These are phyloP conservation scores for Cryptococcus neoformans DNA, from an alignment of 1,284 basidiomycete genomes.

Conservation along the genomic window DNA sequence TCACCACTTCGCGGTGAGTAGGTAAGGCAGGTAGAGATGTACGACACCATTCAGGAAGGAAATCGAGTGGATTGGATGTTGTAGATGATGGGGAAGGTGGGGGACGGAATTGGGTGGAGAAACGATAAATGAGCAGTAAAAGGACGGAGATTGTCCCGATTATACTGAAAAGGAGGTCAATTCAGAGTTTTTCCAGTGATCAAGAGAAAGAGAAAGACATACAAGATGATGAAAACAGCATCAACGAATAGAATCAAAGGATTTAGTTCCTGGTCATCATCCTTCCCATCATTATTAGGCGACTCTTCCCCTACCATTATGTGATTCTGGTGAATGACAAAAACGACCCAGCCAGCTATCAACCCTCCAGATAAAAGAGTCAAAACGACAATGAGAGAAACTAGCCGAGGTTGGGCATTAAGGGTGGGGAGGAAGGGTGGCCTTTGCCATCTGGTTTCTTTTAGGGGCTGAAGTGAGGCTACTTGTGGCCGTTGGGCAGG, in stretches of 20 bases:
- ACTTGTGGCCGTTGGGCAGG: too few relatives aligned
- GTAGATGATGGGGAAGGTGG: not conserved
- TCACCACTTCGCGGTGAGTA: constrained; percentile 12
- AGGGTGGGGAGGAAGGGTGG: not conserved
- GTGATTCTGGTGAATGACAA: constrained; percentile 2
- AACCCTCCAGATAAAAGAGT: constrained; percentile 2
- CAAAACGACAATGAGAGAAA: not conserved
- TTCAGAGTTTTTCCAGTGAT: not conserved
- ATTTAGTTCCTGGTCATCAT: not conserved
- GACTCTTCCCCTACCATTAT: not conserved
- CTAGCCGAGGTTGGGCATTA: not conserved
- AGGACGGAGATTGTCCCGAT: constrained; percentile 16
- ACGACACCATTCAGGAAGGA: constrained; percentile 9
- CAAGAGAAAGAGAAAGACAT: not conserved
- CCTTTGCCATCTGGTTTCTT: not conserved
- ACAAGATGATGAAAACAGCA: constrained; percentile 15
- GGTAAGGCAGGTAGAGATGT: constrained; percentile 6
- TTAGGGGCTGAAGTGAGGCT: not conserved
- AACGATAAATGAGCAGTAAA: constrained; percentile 16
- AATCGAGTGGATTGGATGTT: not conserved
- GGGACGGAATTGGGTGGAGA: constrained; percentile 2
- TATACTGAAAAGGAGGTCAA: not conserved
- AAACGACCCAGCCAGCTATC: constrained; percentile 9
- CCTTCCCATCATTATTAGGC: too few relatives aligned
- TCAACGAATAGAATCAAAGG: constrained; percentile 8